A percentile compares a stretch with the other conserved stretches of the same genome.
These are phyloP conservation scores for Cryptococcus sp. DNA, from an alignment of 1,284 basidiomycete species.

Conservation along the genomic window DNA sequence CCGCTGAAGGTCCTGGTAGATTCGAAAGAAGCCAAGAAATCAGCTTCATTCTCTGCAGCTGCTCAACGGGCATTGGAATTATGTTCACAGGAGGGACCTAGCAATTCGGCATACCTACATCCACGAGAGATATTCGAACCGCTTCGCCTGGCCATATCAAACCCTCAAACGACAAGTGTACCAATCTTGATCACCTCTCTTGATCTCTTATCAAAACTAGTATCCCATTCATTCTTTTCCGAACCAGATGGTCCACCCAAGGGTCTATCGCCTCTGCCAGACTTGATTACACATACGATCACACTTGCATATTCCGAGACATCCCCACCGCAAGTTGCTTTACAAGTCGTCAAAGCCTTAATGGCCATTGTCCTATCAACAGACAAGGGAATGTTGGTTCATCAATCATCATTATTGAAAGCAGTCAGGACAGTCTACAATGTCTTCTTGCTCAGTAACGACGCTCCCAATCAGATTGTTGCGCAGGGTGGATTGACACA, in stretches of 20 bases:
- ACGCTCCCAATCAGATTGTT: conserved; percentile 89
- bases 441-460: conserved; percentile 82
- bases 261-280: conserved; percentile 68
- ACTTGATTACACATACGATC: conserved; percentile 87
- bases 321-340: conserved; percentile 79
- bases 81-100: conserved; percentile 63
- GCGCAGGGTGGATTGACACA: conserved; percentile 94
- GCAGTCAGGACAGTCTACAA: conserved; percentile 96
- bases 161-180: conserved; percentile 74
- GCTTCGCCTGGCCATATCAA: conserved; percentile 73
- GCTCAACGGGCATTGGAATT: conserved; percentile 77
- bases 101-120: conserved; percentile 43
- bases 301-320: conserved; percentile 84
- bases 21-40: conserved; percentile 85
- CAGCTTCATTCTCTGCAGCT: conserved; percentile 71
- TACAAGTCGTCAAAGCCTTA: conserved; percentile 92
- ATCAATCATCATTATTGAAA: conserved; percentile 89
- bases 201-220: conserved; percentile 92
- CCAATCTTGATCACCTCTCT: conserved; percentile 90
- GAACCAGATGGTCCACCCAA: conserved; percentile 52
- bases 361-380: conserved; percentile 81
- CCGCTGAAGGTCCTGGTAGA: conserved; percentile 81
- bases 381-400: conserved; percentile 66
- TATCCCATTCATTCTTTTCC: conserved; percentile 89
- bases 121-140: conserved; percentile 89